A percentile compares a stretch with the other conserved stretches of the same genome.
Conservation (phyloP, 2,329 filamentous ascomycete species). For the Chaetothyriales sp. region DNA sequence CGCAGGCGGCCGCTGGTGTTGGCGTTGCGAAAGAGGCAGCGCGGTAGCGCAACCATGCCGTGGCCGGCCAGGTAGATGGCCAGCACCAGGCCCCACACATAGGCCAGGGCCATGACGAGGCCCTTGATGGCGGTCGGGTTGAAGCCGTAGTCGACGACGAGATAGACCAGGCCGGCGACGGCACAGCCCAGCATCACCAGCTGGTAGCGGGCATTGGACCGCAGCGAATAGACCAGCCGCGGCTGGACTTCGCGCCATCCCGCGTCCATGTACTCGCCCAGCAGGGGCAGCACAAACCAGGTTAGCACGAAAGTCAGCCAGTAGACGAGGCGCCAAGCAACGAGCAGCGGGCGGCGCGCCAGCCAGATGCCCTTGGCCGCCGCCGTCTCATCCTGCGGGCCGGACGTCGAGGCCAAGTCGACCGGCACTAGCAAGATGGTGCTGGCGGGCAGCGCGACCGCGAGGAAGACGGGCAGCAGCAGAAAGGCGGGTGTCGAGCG, state of each 20-base stretch:
- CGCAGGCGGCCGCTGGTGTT: constrained; percentile 61
- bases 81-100: constrained; percentile 80
- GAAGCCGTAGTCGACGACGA: constrained; percentile 65
- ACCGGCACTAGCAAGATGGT: constrained; percentile 89
- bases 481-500: constrained; percentile 84
- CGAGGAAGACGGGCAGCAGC: constrained; percentile 83
- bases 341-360: constrained; percentile 59
- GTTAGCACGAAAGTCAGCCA: constrained; percentile 94
- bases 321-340: constrained; percentile 89
- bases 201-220: constrained; percentile 80
- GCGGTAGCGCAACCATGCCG: constrained; percentile 79
- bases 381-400: constrained; percentile 45
- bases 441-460: constrained; percentile 81
- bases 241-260: constrained; percentile 78
- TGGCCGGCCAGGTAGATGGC: constrained; percentile 98
- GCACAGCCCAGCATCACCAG: constrained; percentile 61
- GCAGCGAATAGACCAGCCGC: constrained; percentile 69
- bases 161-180: constrained; percentile 63
- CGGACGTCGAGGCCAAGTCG: constrained; percentile 77
- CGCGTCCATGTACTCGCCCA: constrained; percentile 89
- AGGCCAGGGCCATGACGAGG: constrained; percentile 82
- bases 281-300: constrained; percentile 87
- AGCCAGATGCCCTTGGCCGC: constrained; percentile 75
- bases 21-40: constrained; percentile 65
- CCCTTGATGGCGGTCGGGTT: constrained; percentile 62